Evolutionary conservation across 495 filamentous ascomycete genomes (phyloP).

Genomic region (Tuber magnatum): DNA sequence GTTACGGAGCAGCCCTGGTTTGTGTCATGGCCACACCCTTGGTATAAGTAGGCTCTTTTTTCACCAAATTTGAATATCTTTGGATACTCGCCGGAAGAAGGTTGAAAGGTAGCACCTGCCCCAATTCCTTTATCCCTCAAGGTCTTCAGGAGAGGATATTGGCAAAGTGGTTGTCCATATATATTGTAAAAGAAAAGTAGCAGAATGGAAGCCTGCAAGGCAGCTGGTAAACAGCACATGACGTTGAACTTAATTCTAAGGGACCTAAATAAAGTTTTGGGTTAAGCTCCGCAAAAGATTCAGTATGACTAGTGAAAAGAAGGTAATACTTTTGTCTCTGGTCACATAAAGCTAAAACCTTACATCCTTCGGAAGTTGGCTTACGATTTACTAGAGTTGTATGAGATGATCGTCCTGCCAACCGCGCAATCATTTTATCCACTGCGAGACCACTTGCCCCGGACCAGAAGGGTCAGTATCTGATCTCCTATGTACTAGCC

Average conservation of each 20-base stretch:
- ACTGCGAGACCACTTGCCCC: conserved; percentile 9
- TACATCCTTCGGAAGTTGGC: conserved; percentile 10
- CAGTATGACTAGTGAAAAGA: background rate
- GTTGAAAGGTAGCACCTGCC: background rate
- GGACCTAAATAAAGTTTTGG: background rate
- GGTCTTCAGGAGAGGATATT: conserved; percentile 2
- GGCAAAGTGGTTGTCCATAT: too few relatives aligned
- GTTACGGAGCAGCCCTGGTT: too few relatives aligned
- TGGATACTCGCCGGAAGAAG: conserved; percentile 4
- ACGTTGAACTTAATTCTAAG: background rate
- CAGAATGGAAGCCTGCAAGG: background rate
- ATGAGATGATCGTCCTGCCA: conserved; percentile 9
- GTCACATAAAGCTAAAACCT: conserved; percentile 12
- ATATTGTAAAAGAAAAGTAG: background rate
- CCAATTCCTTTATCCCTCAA: background rate
- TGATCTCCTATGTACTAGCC: background rate
- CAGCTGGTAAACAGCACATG: conserved; percentile 7
- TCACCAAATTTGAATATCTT: background rate
- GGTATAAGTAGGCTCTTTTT: background rate
- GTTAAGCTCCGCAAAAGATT: background rate
- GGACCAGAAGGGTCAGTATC: background rate
- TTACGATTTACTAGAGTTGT: conserved; percentile 13
- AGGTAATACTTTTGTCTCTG: too few relatives aligned
- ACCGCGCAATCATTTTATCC: conserved; percentile 18
- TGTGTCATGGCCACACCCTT: too few relatives aligned